Conservation (phyloP, 768 basidiomycete species). For the Tricholoma furcatifolium region DNA sequence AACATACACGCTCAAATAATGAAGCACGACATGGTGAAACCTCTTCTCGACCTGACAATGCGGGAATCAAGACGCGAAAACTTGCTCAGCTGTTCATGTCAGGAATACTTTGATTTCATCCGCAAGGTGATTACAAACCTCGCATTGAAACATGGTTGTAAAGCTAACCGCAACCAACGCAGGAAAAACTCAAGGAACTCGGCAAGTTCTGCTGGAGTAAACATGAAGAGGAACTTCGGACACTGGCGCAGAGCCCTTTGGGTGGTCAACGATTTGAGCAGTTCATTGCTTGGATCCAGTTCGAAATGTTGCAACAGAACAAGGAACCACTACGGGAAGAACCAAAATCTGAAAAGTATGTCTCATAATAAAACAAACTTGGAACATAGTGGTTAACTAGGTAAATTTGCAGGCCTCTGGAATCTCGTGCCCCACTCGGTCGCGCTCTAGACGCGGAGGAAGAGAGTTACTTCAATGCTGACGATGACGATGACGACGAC, state of each 20-base stretch:
- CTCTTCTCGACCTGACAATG: constrained; percentile 81
- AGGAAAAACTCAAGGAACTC: constrained; percentile 88
- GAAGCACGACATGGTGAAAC: constrained; percentile 81
- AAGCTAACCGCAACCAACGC: background rate
- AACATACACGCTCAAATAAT: constrained; percentile 73
- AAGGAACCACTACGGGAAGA: constrained; percentile 69
- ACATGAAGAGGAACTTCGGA: constrained; percentile 64
- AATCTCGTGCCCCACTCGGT: constrained; percentile 41
- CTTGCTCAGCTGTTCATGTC: constrained; percentile 89
- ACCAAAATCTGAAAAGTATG: constrained; percentile 51
- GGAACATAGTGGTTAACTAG: constrained; percentile 10
- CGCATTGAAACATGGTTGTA: constrained; percentile 3
- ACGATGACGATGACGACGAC: constrained; percentile 85
- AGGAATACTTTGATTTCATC: constrained; percentile 93
- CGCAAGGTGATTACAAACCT: constrained; percentile 64
- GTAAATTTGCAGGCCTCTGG: constrained; percentile 30
- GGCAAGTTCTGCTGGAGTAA: constrained; percentile 82
- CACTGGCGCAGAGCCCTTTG: constrained; percentile 57
- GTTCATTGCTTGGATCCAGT: constrained; percentile 62
- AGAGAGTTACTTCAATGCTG: constrained; percentile 91
- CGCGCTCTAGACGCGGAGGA: constrained; percentile 71
- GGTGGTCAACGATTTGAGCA: constrained; percentile 67
- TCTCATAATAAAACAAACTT: constrained; percentile 10
- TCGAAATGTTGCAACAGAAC: constrained; percentile 73
- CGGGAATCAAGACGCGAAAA: constrained; percentile 87